Evolutionary conservation across 345 rosid genomes (phyloP).

Genomic region (Eucalyptus brandiana): DNA sequence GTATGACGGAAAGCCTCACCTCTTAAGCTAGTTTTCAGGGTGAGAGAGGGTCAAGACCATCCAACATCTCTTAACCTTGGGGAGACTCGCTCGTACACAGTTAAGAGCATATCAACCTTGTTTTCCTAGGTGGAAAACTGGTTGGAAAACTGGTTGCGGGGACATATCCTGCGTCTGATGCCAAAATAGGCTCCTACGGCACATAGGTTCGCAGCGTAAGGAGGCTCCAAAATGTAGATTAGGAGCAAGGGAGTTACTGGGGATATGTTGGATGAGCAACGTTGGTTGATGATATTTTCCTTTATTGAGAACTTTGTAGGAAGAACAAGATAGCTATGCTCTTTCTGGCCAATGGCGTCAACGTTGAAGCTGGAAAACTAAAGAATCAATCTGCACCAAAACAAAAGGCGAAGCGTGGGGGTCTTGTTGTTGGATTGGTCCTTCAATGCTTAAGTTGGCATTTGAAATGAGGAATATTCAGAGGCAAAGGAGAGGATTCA

Average conservation of each 20-base stretch:
- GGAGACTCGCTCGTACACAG: rapidly evolving
- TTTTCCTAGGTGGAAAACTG: background rate
- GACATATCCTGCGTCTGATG: background rate
- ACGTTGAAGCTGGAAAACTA: background rate
- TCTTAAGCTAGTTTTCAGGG: background rate
- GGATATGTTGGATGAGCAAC: background rate
- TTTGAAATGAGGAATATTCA: no score
- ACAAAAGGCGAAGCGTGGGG: background rate
- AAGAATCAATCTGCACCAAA: background rate
- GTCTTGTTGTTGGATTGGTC: no score
- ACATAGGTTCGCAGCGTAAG: background rate
- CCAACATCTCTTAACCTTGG: background rate
- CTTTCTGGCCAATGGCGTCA: background rate
- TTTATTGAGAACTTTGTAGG: background rate
- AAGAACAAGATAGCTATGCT: background rate
- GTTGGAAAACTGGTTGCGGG: background rate
- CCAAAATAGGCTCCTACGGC: background rate
- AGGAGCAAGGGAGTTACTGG: background rate
- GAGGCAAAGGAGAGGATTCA: background rate
- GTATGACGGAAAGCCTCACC: background rate
- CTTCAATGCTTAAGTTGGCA: no score
- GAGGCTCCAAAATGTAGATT: background rate
- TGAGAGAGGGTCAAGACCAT: background rate
- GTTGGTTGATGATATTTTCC: background rate
- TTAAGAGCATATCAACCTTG: background rate